These are phyloP conservation scores for Leishmania major DNA, from an alignment of 208 protist species.

Conservation along the genomic window DNA sequence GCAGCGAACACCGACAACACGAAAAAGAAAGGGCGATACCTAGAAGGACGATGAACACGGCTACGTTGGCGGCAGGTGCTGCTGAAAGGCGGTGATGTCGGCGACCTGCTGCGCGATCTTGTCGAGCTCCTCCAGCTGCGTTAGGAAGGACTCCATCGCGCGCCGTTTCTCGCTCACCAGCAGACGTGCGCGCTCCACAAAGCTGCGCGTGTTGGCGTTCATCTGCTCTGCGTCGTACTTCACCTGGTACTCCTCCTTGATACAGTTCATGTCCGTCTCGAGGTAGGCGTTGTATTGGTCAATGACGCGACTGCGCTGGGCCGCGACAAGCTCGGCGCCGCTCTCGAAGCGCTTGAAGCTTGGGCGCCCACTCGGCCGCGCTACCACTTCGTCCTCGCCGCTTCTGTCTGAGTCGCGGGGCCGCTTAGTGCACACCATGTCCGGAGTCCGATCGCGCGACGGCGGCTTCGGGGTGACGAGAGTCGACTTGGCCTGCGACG, in stretches of 20 bases:
- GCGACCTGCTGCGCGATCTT: conserved; percentile 30
- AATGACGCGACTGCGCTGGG: conserved; percentile 34
- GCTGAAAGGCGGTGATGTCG: conserved; percentile 16
- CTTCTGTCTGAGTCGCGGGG: conserved; percentile 10
- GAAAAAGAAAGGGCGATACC: neutral
- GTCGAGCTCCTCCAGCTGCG: conserved; percentile 37
- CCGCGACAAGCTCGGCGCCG: conserved; percentile 31
- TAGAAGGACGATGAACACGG: neutral
- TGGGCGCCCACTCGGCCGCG: conserved; percentile 13
- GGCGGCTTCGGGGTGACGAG: conserved; percentile 10
- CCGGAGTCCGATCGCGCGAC: conserved; percentile 26
- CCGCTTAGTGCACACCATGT: conserved; percentile 28
- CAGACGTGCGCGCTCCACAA: conserved; percentile 34
- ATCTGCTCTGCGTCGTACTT: conserved; percentile 63
- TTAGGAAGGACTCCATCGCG: conserved; percentile 43
- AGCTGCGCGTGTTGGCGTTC: conserved; percentile 32
- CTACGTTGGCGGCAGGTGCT: conserved; percentile 3
- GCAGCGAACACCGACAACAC: neutral
- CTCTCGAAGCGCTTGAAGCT: conserved; percentile 26
- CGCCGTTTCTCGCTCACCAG: conserved; percentile 36
- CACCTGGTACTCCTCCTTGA: conserved; percentile 63
- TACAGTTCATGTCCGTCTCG: conserved; percentile 54
- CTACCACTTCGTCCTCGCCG: conserved; percentile 7
- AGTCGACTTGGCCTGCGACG: conserved; percentile 4
- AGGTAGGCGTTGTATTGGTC: conserved; percentile 51